These are phyloP conservation scores for Trypanosoma brucei DNA, from an alignment of 208 protist species.

Conservation along the genomic window DNA sequence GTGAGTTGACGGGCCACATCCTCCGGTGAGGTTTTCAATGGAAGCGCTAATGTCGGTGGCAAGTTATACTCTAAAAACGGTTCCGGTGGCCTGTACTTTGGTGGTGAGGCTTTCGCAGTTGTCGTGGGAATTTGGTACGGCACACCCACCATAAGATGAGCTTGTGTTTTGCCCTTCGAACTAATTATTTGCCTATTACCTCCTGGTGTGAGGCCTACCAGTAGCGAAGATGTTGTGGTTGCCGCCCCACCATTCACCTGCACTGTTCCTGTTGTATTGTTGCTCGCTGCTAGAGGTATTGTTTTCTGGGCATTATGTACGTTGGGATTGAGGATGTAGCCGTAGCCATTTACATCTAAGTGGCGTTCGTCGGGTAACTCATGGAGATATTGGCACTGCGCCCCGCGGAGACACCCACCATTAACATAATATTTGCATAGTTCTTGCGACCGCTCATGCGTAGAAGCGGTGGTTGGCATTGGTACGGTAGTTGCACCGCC, in stretches of 20 bases:
- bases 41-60: constrained; percentile 78
- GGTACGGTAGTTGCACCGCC: constrained; percentile 12
- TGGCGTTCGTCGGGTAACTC: constrained; percentile 87
- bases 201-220: constrained; percentile 31
- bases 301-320: constrained; percentile 87
- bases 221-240: constrained; percentile 26
- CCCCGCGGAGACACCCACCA: constrained; percentile 76
- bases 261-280: constrained; percentile 10
- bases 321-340: constrained; percentile 85
- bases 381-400: constrained; percentile 78
- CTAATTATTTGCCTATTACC: constrained; percentile 16
- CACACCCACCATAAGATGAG: constrained; percentile 18
- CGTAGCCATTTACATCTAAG: constrained; percentile 79
- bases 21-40: constrained; percentile 40
- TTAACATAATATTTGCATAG: constrained; percentile 89
- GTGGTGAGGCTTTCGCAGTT: constrained; percentile 31
- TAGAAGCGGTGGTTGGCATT: constrained; percentile 29
- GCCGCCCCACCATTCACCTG: constrained; percentile 20
- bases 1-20: constrained; percentile 45
- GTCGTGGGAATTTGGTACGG: constrained; percentile 11
- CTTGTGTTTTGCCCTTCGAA: constrained; percentile 23
- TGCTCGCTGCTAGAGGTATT: constrained; percentile 34
- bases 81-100: constrained; percentile 81
- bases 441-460: constrained; percentile 72
- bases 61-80: constrained; percentile 83